Evolutionary conservation across 2,329 filamentous ascomycete species (phyloP).

Genomic region (Talaromyces piceae): DNA sequence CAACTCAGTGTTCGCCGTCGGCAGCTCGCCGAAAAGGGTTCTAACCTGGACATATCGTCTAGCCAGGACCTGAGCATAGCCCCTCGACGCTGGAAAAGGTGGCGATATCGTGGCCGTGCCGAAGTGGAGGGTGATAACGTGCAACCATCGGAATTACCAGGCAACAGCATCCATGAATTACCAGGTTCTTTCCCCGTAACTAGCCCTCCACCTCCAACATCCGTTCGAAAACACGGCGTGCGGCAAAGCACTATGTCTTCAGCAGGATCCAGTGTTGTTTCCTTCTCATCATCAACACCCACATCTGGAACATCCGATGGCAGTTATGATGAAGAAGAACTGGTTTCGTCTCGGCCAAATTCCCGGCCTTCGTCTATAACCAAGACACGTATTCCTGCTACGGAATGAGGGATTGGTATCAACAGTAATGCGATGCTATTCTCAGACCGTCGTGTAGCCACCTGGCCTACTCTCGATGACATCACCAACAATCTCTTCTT

Average conservation of each 20-base stretch:
- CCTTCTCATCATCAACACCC: neutral
- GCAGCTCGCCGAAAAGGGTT: neutral
- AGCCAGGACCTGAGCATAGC: neutral
- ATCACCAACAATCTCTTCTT: too few species aligned
- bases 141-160: neutral
- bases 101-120: neutral
- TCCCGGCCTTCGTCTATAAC: neutral
- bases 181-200: neutral
- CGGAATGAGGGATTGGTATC: too few species aligned
- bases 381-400: neutral
- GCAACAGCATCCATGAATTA: neutral
- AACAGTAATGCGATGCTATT: too few species aligned
- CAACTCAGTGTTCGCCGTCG: neutral
- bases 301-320: neutral
- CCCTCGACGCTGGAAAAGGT: neutral
- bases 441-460: too few species aligned
- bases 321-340: neutral
- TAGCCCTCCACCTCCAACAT: neutral
- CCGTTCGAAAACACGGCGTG: neutral
- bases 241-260: neutral
- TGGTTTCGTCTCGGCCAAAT: neutral
- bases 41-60: neutral
- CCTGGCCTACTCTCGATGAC: too few species aligned
- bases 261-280: neutral
- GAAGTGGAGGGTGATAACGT: neutral